Base-by-base conservation (phyloP, 2,329 filamentous ascomycete genomes). In the Phoma sp. region DNA sequence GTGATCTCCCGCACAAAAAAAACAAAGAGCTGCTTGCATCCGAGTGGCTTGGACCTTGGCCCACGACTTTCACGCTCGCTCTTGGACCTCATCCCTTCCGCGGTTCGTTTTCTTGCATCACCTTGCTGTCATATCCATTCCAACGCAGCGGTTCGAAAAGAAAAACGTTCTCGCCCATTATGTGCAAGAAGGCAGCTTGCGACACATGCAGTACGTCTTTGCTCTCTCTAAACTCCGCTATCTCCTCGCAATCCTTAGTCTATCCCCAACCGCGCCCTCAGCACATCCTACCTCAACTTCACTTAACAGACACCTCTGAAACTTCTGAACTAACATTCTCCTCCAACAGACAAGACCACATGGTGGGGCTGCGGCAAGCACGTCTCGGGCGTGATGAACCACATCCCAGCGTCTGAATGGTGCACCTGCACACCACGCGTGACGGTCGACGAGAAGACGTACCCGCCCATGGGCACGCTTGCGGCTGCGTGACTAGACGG, bases 291-390 rank as follows among this genome's bases (percentile, higher is more conserved):
- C 32, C 29, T 30, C 7, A 30, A 40, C 38, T 14, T 24, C 38
- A 27, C 7, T 18, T 18, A 18, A 18, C 18, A 18, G 18, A 18
- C 38, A 29, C 7, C 10, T 22, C 25, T n/a, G 22, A 4, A 18
- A 18, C 7, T 7, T 29, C 13, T 14, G 23, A 9, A 13, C 48
- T 47, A 14, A 43, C 33, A 44, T 48, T 44, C n/a, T 47, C 38
- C 32, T 10, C 23, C 29, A 18, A 29, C 37, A 68, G 85, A 80
- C 56, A 87, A 87, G 68, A 73, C 76, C 36, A 82, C 84, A 50
- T 89, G 87, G 87, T 84, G 79, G 76, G 87, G 86, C 57, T 89
- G 87, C 72, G 86, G 86, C 58, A 78, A 64, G 57, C 85, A 89
- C 75, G 77, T 89, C 61, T 76, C 83, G 10, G 72, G 72, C 13